Evolutionary conservation across 2,329 filamentous ascomycete genomes (phyloP), one percentile per base, ranked within the genome.

Genomic region (Calonectria pseudoreteaudii): DNA sequence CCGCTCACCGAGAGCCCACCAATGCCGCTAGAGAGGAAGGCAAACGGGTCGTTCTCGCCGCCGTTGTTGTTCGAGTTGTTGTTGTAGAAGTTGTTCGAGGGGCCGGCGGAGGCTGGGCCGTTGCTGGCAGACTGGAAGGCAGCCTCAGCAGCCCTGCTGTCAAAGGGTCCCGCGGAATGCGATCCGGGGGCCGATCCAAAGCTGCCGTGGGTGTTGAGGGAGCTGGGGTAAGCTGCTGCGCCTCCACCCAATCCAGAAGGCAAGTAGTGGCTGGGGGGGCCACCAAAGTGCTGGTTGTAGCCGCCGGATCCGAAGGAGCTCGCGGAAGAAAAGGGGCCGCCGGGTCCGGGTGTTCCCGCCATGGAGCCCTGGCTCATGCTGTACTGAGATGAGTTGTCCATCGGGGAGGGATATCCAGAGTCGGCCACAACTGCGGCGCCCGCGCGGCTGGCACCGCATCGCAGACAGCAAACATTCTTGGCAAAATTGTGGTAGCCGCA

Each of bases 401-500:
- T 98, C 26, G 94, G 93, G 14, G 95, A 96, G 18, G 95, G 94
- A 86, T 97, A 98, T 53, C 94, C 95, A 49, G 95, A 96, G 84
- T 98, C 97, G 36, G 96, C 96, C 72, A 98, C 95, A 66, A 99
- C 94, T 20, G 96, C 96, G 73, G 97, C 97, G 76, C 94, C 95
- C 74, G 96, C 96, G 80, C 97, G 95, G 84, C 95, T 97, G 68
- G 96, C 97, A 84, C 97, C 97, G 83, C 97, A 99, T 74, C 97
- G 94, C 76, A 99, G 91, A 86, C 97, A 99, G 86, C 95, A 98
- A 72, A 98, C 96, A 81, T 99, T 99, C 91, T 99, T 99, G 75
- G 97, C 97, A 83, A 99, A 99, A 88, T 99, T 99, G 89, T 99
- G 97, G 86, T 99, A 99, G 72, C 94, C 95, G 84, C 97, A 99